Conservation (phyloP, 345 rosid species). For the Camelina sativa region DNA sequence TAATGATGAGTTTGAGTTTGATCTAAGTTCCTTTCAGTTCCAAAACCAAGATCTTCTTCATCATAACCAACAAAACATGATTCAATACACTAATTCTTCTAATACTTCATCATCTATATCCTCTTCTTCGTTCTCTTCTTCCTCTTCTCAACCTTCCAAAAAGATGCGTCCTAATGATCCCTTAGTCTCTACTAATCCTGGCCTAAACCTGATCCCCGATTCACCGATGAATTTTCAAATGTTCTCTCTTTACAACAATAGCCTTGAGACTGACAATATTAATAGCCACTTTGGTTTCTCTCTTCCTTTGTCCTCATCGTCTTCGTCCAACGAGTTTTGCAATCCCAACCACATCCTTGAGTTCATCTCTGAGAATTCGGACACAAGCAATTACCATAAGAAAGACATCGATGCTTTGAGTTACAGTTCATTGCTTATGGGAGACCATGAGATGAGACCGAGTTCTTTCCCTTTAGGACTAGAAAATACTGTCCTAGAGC, state of each 20-base stretch:
- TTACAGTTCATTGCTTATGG: constrained; percentile 64
- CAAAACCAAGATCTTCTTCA: constrained; percentile 40
- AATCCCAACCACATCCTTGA: constrained; percentile 40
- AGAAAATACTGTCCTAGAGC: constrained; percentile 47
- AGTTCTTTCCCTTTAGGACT: constrained; percentile 39
- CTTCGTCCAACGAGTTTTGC: constrained; percentile 37
- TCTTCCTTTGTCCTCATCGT: constrained; percentile 44
- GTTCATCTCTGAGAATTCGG: constrained; percentile 33
- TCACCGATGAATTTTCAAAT: constrained; percentile 29
- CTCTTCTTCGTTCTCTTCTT: constrained; percentile 44
- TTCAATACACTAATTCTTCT: constrained; percentile 33
- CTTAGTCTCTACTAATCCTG: constrained; percentile 37
- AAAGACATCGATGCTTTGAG: constrained; percentile 42
- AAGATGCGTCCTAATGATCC: constrained; percentile 34
- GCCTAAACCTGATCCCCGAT: constrained; percentile 33
- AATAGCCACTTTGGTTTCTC: constrained; percentile 34
- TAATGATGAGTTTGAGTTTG: constrained; percentile 44
- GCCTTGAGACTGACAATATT: constrained; percentile 21
- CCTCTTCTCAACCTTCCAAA: constrained; percentile 42
- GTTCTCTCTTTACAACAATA: constrained; percentile 41
- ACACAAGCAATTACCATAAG: constrained; percentile 20
- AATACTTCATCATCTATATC: constrained; percentile 39
- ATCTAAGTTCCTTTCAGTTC: constrained; percentile 37
- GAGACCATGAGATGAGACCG: constrained; percentile 28
- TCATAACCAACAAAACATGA: constrained; percentile 24